A percentile compares a stretch with the other conserved stretches of the same genome.
Conservation (phyloP, 176 grass and related monocot genomes). For the Rhynchospora tenuis region DNA sequence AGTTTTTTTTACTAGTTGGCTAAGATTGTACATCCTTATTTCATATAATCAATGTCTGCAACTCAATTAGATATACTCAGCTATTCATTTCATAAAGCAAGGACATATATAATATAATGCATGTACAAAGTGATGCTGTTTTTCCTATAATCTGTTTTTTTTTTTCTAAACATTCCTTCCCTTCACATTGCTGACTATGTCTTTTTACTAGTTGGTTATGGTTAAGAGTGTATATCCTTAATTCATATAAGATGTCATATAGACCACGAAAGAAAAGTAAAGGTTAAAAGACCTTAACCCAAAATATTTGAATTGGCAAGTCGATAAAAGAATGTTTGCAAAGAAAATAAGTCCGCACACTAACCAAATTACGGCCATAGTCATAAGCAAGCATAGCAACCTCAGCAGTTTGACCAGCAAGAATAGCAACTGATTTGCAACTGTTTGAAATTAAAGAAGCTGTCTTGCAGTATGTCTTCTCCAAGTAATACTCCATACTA, state of each 20-base stretch:
- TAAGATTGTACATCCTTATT: too few species aligned
- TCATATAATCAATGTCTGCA: background rate
- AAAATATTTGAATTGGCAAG: constrained; percentile 8
- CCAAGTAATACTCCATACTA: constrained; percentile 98
- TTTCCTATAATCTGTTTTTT: background rate
- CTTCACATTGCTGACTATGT: background rate
- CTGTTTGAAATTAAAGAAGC: constrained; percentile 97
- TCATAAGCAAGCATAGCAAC: constrained; percentile 82
- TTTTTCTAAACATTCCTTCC: background rate
- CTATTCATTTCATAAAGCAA: background rate
- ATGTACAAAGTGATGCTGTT: background rate
- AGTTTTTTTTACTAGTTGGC: too few species aligned
- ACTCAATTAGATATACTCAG: background rate
- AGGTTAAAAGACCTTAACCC: background rate
- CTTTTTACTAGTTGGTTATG: background rate
- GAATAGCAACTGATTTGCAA: constrained; percentile 86
- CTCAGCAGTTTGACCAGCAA: constrained; percentile 88
- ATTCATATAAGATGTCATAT: background rate
- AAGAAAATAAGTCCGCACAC: constrained; percentile 19
- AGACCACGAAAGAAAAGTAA: background rate
- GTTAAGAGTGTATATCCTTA: background rate
- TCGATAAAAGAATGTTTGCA: background rate
- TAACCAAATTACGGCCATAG: constrained; percentile 90
- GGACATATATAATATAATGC: background rate
- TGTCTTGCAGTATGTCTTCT: constrained; percentile 99